A percentile compares a stretch with the other conserved stretches of the same genome.
Evolutionary conservation across 441 rosid species (phyloP).

Genomic region (Erodium moschatum): DNA sequence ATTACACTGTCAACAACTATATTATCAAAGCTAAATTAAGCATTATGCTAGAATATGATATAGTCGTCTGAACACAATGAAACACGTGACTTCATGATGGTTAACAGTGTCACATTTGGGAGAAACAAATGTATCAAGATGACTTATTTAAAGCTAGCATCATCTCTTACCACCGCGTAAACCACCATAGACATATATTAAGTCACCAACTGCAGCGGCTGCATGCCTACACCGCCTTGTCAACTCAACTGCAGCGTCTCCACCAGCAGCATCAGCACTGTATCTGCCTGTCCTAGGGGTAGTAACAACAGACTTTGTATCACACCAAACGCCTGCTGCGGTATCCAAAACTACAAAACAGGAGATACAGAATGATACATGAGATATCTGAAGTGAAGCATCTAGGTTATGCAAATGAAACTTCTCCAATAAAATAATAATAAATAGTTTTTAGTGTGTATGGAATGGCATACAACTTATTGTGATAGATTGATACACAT

Average conservation of each 20-base stretch:
- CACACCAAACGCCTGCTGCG: constrained; percentile 99
- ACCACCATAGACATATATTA: constrained; percentile 93
- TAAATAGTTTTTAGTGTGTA: not conserved
- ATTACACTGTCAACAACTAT: not conserved
- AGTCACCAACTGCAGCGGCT: constrained; percentile 94
- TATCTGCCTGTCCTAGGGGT: constrained; percentile 89
- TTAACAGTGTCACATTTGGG: not conserved
- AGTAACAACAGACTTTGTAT: constrained; percentile 91
- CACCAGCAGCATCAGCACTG: constrained; percentile 97
- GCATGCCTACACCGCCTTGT: constrained; percentile 99
- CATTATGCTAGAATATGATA: not conserved
- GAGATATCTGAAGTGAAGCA: constrained; percentile 16
- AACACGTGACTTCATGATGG: not conserved
- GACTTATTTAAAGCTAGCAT: not conserved
- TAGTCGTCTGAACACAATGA: not conserved
- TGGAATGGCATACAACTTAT: not conserved
- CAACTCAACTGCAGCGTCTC: constrained; percentile 92
- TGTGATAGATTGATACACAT: too few species aligned
- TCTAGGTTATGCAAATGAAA: constrained; percentile 1
- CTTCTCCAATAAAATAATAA: not conserved
- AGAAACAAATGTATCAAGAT: not conserved
- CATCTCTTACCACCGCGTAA: constrained; percentile 84
- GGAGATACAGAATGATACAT: constrained; percentile 16
- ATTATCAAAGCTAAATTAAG: not conserved
- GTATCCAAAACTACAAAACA: constrained; percentile 78